Evolutionary conservation across 2,329 filamentous ascomycete genomes (phyloP).

Genomic region (Colletotrichum sp.): DNA sequence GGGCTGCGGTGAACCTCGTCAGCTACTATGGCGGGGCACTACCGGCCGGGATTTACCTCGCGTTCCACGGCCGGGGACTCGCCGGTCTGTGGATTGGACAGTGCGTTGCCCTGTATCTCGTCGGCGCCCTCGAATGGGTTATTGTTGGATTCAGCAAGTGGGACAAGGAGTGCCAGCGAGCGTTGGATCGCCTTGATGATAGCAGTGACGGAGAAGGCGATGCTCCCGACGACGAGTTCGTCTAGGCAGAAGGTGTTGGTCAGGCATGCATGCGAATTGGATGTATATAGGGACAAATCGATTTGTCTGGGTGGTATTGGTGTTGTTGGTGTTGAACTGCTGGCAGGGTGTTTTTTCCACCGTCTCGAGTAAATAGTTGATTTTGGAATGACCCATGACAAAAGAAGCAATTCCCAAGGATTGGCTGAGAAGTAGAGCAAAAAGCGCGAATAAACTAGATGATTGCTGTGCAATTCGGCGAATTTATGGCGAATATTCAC

Average conservation of each 20-base stretch:
- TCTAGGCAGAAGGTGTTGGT: neutral
- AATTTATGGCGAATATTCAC: neutral
- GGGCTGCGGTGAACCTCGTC: conserved; percentile 80
- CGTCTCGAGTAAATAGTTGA: neutral
- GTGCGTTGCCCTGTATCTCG: conserved; percentile 80
- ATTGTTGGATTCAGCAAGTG: conserved; percentile 81
- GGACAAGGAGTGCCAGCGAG: conserved; percentile 74
- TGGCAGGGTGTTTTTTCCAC: neutral
- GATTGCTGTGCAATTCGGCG: neutral
- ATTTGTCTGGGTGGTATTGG: neutral
- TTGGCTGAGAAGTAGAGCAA: neutral
- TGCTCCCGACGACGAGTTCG: neutral
- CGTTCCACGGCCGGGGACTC: conserved; percentile 86
- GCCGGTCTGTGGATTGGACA: conserved; percentile 84
- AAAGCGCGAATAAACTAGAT: neutral
- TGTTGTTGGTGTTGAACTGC: neutral
- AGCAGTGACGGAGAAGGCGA: neutral
- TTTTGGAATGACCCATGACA: neutral
- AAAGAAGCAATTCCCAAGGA: neutral
- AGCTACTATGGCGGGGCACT: conserved; percentile 86
- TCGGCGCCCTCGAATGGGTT: conserved; percentile 78
- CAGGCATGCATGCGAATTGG: neutral
- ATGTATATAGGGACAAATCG: neutral
- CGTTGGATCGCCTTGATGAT: conserved; percentile 72
- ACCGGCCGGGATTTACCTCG: conserved; percentile 82